These are phyloP conservation scores for Gynostemma pentaphyllum DNA, from an alignment of 306 rosid species.

Conservation along the genomic window DNA sequence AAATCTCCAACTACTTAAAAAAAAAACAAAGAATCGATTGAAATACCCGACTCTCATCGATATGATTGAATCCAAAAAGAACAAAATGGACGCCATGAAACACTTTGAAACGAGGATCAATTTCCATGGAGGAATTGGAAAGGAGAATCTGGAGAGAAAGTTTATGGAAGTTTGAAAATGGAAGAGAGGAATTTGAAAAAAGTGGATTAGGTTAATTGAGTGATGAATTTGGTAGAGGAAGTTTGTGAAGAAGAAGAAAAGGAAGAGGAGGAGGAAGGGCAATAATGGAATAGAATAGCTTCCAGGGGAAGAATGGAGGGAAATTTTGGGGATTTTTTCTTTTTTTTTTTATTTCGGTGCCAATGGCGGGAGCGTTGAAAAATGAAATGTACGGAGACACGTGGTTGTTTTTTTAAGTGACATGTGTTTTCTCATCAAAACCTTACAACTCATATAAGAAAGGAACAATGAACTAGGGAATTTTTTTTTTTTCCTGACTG, in stretches of 20 bases:
- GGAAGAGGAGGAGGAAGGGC: too few relatives aligned
- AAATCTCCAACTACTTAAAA: not conserved
- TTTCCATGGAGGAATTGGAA: constrained; percentile 15
- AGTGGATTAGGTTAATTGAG: not conserved
- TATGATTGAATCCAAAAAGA: constrained; percentile 50
- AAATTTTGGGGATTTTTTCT: constrained; percentile 17
- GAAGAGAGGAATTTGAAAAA: not conserved
- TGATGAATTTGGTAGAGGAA: constrained; percentile 24
- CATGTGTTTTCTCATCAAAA: too few relatives aligned
- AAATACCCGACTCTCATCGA: constrained; percentile 41
- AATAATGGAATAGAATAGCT: not conserved
- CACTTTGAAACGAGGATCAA: constrained; percentile 22
- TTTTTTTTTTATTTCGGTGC: not conserved
- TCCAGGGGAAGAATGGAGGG: not conserved
- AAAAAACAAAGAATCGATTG: not conserved
- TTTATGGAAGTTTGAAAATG: not conserved
- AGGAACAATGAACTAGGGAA: too few relatives aligned
- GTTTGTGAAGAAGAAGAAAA: too few relatives aligned
- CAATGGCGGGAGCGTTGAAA: constrained; percentile 22
- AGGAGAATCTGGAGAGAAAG: not conserved
- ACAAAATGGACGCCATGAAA: constrained; percentile 55
- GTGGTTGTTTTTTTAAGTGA: not conserved
- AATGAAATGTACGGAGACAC: constrained; percentile 5
- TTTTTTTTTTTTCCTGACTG: too few relatives aligned
- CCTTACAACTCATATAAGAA: too few relatives aligned